phyloP scores from a whole-genome alignment of 805 yeast species.

The Wickerhamiella sergipiensis region DNA sequence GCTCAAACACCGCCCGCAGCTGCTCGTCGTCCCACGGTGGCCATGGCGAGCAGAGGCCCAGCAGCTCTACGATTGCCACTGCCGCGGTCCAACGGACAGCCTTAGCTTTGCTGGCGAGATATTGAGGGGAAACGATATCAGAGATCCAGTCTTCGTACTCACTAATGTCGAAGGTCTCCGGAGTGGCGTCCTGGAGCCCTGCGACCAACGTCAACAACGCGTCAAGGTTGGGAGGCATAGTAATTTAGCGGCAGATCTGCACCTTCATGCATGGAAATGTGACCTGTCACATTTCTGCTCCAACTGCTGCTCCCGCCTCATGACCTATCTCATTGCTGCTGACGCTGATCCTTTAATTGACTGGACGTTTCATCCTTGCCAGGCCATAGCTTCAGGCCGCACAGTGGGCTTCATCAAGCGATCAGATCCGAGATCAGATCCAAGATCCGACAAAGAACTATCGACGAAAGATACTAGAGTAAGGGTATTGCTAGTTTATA shows the following conservation, averaged over 20 bases:
- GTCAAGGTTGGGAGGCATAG: not conserved
- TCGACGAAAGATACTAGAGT: not conserved
- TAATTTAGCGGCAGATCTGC: not conserved
- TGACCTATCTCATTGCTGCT: too few relatives aligned
- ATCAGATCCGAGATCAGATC: too few relatives aligned
- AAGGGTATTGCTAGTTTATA: not conserved
- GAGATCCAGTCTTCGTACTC: not conserved
- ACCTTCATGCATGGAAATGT: not conserved
- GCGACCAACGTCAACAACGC: not conserved
- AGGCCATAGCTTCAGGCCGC: too few relatives aligned
- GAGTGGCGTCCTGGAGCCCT: not conserved
- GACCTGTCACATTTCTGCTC: not conserved
- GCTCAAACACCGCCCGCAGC: not conserved
- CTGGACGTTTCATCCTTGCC: too few relatives aligned
- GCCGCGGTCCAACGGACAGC: not conserved
- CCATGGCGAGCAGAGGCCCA: not conserved
- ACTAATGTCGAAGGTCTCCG: not conserved
- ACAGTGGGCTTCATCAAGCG: too few relatives aligned
- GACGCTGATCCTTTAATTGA: too few relatives aligned
- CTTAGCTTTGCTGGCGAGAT: not conserved
- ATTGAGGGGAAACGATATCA: not conserved
- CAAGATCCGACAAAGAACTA: too few relatives aligned
- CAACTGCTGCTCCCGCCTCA: too few relatives aligned
- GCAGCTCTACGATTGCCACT: not conserved
- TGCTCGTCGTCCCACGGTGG: not conserved